Percentiles rank a stretch among this genome's conserved stretches.
These are phyloP conservation scores for Talaromyces pinophilus DNA, from an alignment of 2,329 filamentous ascomycete genomes.

Conservation along the genomic window DNA sequence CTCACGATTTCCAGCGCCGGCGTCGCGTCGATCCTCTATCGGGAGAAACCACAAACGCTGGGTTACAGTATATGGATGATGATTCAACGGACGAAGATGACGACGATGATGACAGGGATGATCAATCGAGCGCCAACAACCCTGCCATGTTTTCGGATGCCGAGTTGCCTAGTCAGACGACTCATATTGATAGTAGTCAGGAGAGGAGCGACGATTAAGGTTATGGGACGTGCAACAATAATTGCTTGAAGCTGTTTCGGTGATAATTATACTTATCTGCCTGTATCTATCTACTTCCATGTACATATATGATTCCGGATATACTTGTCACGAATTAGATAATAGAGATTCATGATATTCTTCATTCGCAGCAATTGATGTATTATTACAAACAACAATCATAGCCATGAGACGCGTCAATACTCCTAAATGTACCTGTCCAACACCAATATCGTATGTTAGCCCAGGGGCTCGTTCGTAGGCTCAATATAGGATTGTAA, in stretches of 20 bases:
- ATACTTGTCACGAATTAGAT: background rate
- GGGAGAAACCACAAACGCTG: slow-evolving; percentile 36
- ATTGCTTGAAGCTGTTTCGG: slow-evolving; percentile 2
- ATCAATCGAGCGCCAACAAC: slow-evolving; percentile 29
- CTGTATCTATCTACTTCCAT: slow-evolving; percentile 5
- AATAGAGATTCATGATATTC: background rate
- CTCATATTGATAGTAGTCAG: slow-evolving; percentile 4
- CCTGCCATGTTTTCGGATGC: slow-evolving; percentile 3
- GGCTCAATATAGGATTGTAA: too few relatives aligned
- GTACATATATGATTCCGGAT: background rate
- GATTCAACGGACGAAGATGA: slow-evolving; percentile 41
- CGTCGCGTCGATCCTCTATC: slow-evolving; percentile 53
- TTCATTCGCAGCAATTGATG: background rate
- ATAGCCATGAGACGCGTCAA: too few relatives aligned
- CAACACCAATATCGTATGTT: too few relatives aligned
- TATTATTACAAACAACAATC: too few relatives aligned
- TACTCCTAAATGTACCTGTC: too few relatives aligned
- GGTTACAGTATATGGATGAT: slow-evolving; percentile 43
- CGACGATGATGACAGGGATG: slow-evolving; percentile 34
- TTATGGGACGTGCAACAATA: background rate
- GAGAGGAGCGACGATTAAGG: slow-evolving; percentile 1
- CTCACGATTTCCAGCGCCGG: slow-evolving; percentile 87
- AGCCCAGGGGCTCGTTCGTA: too few relatives aligned
- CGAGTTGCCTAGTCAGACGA: slow-evolving; percentile 14
- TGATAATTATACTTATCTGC: background rate